These are phyloP conservation scores for Colletotrichum viniferum DNA, from an alignment of 2,329 filamentous ascomycete genomes.

Conservation along the genomic window DNA sequence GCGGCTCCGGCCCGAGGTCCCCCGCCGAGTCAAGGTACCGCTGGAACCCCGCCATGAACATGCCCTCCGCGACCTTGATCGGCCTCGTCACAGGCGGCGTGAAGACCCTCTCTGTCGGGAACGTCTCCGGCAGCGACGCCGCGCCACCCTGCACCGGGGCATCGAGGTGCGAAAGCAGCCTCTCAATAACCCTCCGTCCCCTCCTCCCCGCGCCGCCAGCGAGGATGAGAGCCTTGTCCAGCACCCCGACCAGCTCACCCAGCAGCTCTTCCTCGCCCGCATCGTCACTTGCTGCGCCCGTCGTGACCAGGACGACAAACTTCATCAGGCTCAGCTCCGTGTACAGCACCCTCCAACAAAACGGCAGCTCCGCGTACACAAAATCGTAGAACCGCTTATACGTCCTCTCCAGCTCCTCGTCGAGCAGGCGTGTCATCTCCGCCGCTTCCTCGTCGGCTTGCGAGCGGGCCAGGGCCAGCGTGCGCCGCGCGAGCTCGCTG, in stretches of 20 bases:
- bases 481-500: neutral
- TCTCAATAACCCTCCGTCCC: constrained; percentile 55
- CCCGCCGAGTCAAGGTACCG: constrained; percentile 54
- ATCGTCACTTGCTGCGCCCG: neutral
- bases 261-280: constrained; percentile 38
- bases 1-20: constrained; percentile 50
- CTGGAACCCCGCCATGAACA: constrained; percentile 66
- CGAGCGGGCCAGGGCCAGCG: neutral
- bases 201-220: constrained; percentile 66
- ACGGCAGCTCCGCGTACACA: constrained; percentile 68
- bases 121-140: constrained; percentile 13
- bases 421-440: neutral
- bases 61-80: constrained; percentile 45
- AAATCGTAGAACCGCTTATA: constrained; percentile 64
- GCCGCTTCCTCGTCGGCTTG: neutral
- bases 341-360: constrained; percentile 73
- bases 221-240: constrained; percentile 81
- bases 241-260: constrained; percentile 61
- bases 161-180: neutral
- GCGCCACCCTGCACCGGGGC: neutral
- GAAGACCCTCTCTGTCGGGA: constrained; percentile 33
- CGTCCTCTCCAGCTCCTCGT: neutral
- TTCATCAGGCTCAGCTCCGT: constrained; percentile 72
- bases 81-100: constrained; percentile 45
- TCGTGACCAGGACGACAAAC: constrained; percentile 38